Evolutionary conservation across 2,329 filamentous ascomycete species (phyloP), one percentile per base, ranked within the genome.

Genomic region (Venturia pyrina): DNA sequence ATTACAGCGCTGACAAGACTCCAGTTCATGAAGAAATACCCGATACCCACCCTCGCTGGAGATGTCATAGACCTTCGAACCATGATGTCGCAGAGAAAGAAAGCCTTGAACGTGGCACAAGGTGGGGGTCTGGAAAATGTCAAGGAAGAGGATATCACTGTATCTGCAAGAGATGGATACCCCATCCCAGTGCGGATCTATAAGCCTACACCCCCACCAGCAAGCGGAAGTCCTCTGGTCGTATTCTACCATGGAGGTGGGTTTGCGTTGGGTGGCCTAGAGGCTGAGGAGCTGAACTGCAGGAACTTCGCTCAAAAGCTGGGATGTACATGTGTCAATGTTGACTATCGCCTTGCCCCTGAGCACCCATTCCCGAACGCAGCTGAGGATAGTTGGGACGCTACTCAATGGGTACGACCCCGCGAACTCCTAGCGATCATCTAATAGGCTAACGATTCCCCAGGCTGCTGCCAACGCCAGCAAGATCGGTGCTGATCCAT

Each of bases 311-410:
- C 73, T 0, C 66, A 70, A 10, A 73, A 77, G 37, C 66, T 78
- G 24, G 72, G 75, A 0, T 72, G 77, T 34, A 75, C 82, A 0
- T 79, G 79, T 19, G 73, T 83, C 8, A 80, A 80, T 66, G 76
- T 83, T 5, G 80, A 82, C 21, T 84, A 84, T 68, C 75, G 82
- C 1, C 76, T 82, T 41, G 82, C 81, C 8, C 82, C 82, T 0
- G 81, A 83, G 66, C 73, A 83, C 68, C 73, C 74, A 32, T 84
- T 83, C 66, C 82, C 82, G 0, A 73, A 72, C 1, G 78, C 78
- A 3, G 72, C 83, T 1, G 73, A 83, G 64, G 82, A 85, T 69
- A 76, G 75, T 64, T 80, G 77, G 67, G 81, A 83, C 68, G 76
- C 76, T 1, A 72, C 79, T 0, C 71, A 75, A 67, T 81, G 80